Evolutionary conservation across 1,284 basidiomycete genomes (phyloP), one percentile per base, ranked within the genome.

Genomic region (Phlebopus sp.): DNA sequence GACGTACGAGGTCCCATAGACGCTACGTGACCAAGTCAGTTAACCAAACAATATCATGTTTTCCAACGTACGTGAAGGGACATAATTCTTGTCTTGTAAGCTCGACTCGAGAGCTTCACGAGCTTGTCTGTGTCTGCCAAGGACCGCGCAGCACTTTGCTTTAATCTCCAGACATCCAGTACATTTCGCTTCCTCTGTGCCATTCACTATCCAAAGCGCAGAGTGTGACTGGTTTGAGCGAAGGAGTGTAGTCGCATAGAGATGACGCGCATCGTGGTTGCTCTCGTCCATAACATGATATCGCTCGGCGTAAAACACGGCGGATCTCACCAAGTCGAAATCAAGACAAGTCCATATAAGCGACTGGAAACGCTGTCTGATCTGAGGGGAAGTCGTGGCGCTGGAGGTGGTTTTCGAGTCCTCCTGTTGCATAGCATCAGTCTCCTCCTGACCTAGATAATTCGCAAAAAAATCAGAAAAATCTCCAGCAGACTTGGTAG

Each of bases 201-300:
- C 59, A 62, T 83, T 81, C 48, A 91, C 87, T 32, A 90, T 72
- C 59, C 79, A 73, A 21, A 90, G 68, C 0, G 90, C 90, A 5
- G 90, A 87, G 64, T 91, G 87, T 2, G 84, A 77, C 62, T 91
- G 86, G 38, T 79, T 81, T 54, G 84, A 76, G 10, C 78, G 80
- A 39, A 95, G 75, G 48, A 93, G 79, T 35, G 85, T 79, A 37
- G 81, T 83, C 54, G 90, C 88, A 71, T 91, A 90, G 27, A 92
- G 76, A 71, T 94, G 91, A 47, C 88, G 79, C 55, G 88, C 82
- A 65, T 92, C 89, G 64, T 93, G 91, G 63, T 84, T 84, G 34
- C 69, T 68, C 55, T 73, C 72, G 66, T 86, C 79, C 59, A 84
- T 68, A 36, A 80, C 77, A 63, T 76, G 88, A 66, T 87, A 89